Evolutionary conservation across 1,139 yeast genomes (phyloP).

Genomic region (Geotrichum siamense): DNA sequence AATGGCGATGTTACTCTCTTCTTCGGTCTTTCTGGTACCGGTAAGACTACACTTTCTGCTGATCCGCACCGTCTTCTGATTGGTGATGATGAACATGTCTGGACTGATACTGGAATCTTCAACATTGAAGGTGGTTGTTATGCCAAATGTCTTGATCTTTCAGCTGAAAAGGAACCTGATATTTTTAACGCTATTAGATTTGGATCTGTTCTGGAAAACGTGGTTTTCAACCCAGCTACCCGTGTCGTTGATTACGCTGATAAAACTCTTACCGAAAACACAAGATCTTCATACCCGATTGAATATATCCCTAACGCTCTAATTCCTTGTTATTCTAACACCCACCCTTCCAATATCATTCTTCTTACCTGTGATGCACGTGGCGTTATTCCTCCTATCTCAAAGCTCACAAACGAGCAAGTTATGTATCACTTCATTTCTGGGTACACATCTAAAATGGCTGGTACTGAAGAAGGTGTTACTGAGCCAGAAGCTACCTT

Average conservation of each 20-base stretch:
- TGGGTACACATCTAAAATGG: constrained; percentile 99
- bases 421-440: constrained; percentile 98
- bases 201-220: constrained; percentile 92
- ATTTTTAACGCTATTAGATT: constrained; percentile 90
- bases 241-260: constrained; percentile 84
- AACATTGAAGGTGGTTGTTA: constrained; percentile 99
- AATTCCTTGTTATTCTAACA: constrained; percentile 85
- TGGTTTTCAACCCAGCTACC: constrained; percentile 69
- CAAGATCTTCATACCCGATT: constrained; percentile 98
- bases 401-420: constrained; percentile 87
- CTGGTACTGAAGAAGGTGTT: constrained; percentile 94
- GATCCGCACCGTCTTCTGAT: constrained; percentile 90
- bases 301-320: constrained; percentile 94
- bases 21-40: constrained; percentile 92
- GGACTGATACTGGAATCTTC: constrained; percentile 98
- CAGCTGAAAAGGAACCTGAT: constrained; percentile 94
- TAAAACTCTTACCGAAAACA: constrained; percentile 78
- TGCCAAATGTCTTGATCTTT: constrained; percentile 90
- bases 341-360: constrained; percentile 88
- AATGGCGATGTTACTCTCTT: constrained; percentile 81
- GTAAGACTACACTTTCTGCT: constrained; percentile 88
- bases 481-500: constrained; percentile 98
- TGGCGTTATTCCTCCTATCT: constrained; percentile 96
- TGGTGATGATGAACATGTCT: constrained; percentile 99
- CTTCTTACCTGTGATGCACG: constrained; percentile 96